Evolutionary conservation across 1,139 yeast species (phyloP).

Genomic region (Nakaseomyces bracarensis): DNA sequence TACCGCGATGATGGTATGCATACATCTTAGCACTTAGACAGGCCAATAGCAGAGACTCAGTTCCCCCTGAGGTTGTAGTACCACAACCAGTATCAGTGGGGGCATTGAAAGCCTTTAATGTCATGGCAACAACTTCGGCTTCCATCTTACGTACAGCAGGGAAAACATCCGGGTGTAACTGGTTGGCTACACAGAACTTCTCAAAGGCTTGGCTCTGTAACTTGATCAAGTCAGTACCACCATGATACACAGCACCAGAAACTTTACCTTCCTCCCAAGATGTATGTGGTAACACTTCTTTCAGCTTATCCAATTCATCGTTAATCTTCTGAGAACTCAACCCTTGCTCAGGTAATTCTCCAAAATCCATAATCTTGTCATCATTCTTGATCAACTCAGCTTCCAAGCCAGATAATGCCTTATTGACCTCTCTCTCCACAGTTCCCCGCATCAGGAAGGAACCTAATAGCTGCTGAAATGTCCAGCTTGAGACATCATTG

Average conservation of each 20-base stretch:
- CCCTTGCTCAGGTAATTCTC: conserved; percentile 49
- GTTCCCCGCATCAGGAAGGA: conserved; percentile 50
- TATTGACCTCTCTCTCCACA: conserved; percentile 52
- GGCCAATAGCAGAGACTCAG: conserved; percentile 80
- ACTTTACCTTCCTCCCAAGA: conserved; percentile 80
- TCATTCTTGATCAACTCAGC: conserved; percentile 46
- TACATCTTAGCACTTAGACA: conserved; percentile 72
- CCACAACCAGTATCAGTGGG: conserved; percentile 62
- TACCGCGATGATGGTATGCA: conserved; percentile 48
- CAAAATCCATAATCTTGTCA: conserved; percentile 40
- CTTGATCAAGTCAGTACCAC: conserved; percentile 65
- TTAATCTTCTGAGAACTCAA: conserved; percentile 39
- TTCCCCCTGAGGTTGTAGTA: conserved; percentile 93
- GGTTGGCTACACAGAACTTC: conserved; percentile 79
- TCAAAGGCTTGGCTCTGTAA: conserved; percentile 73
- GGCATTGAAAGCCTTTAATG: conserved; percentile 68
- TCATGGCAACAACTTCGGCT: conserved; percentile 90
- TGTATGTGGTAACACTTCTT: conserved; percentile 46
- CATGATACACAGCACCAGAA: conserved; percentile 95
- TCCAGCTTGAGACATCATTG: conserved; percentile 16
- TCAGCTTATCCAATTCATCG: conserved; percentile 42
- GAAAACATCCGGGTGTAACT: conserved; percentile 92
- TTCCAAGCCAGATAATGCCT: conserved; percentile 45
- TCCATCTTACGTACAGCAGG: conserved; percentile 98
- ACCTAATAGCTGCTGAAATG: conserved; percentile 36